A percentile compares a stretch with the other conserved stretches of the same genome.
These are phyloP conservation scores for Eucalyptus sideroxylon DNA, from an alignment of 345 rosid species.

Conservation along the genomic window DNA sequence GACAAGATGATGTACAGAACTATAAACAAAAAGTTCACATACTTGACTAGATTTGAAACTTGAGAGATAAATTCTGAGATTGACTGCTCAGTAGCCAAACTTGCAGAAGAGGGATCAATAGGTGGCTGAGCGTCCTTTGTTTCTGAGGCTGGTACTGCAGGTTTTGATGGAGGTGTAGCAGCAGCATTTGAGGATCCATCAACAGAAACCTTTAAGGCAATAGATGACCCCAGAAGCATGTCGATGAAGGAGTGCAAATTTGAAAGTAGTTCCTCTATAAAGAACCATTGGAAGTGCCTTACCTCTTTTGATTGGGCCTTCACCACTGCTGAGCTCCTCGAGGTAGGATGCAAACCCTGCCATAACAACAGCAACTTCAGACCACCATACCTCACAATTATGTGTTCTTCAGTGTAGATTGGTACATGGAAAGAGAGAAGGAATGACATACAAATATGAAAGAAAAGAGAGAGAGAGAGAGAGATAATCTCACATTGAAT, in stretches of 20 bases:
- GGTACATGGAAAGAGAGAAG: background rate
- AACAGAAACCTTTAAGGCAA: slow-evolving; percentile 44
- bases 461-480: background rate
- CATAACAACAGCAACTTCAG: background rate
- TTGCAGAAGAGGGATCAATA: slow-evolving; percentile 22
- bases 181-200: slow-evolving; percentile 51
- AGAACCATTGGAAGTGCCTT: slow-evolving; percentile 18
- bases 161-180: slow-evolving; percentile 13
- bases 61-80: slow-evolving; percentile 65
- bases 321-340: slow-evolving; percentile 22
- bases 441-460: background rate
- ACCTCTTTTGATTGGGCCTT: slow-evolving; percentile 68
- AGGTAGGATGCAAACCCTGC: slow-evolving; percentile 29
- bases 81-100: slow-evolving; percentile 48
- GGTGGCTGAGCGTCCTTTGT: slow-evolving; percentile 19
- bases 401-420: background rate
- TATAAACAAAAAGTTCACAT: background rate
- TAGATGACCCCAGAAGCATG: slow-evolving; percentile 38
- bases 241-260: slow-evolving; percentile 17
- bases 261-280: slow-evolving; percentile 17
- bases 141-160: slow-evolving; percentile 21
- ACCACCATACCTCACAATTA: background rate
- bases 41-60: slow-evolving; percentile 84
- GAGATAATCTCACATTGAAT: background rate
- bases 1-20: background rate